Base-by-base conservation (phyloP, 1,284 basidiomycete species). In the Ceratobasidium sp. region DNA sequence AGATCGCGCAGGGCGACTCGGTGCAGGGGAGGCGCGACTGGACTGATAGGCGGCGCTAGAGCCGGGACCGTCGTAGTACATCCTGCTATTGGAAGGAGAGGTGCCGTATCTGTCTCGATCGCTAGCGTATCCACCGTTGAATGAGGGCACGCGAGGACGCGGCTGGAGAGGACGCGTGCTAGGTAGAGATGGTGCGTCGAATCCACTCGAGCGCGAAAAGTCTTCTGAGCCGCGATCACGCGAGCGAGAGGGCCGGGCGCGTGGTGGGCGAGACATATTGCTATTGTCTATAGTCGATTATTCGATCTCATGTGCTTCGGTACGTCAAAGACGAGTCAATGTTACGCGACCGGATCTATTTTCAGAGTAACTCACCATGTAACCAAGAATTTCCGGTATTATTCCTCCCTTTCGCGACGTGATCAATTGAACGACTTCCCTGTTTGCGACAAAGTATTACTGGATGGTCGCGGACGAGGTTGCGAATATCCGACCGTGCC, bases 1-100 rank as follows among this genome's bases (percentile, higher is more conserved):
- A 19, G 79, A 79, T 33, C 79, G 76, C 44, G 75, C 76, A 19
- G 79, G 79, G 3, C 79, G 77, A 51, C 29, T 51, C 3, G 69
- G 69, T 7, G 69, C 69, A 29, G 56, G 69, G n/a, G 69, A 60
- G 22, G 54, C 67, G 6, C 54, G 67, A 44, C 33, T 60, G 2
- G 57, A 11, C 14, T 41, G 36, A 41, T 41, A 41, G 36, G 36
- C 54, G 27, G 17, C 9, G 51, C 51, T 29, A 53, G 27, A 22
- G 4, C 54, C 19, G 2, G 47, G 27, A 15, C 24, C n/a, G 62
- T 72, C 57, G 29, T 72, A 72, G 33, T 72, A 57, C 69, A 72
- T 72, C 31, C 57, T 56, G 31, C 69, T 48, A n/a, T 47, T 31
- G 2, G 69, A 17, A 6, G 69, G 69, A 14, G 69, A 72, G 17